Evolutionary conservation across 176 grass and related monocot genomes (phyloP).

Genomic region (Carex pumila): DNA sequence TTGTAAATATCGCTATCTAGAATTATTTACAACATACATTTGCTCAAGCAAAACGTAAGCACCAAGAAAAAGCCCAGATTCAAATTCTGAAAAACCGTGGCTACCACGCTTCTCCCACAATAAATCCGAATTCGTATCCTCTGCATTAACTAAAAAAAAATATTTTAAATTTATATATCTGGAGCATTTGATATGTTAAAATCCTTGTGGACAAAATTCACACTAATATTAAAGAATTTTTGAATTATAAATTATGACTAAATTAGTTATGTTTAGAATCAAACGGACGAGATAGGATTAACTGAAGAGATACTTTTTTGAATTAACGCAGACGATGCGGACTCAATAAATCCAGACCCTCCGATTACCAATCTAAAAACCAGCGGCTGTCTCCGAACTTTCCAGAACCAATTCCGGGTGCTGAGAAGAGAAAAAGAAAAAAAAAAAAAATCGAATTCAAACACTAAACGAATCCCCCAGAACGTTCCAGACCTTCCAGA

Average conservation of each 20-base stretch:
- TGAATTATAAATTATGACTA: no score
- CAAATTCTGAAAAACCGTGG: background rate
- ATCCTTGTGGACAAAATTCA: no score
- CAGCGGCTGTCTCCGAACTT: background rate
- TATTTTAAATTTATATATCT: no score
- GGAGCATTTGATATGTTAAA: no score
- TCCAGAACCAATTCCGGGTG: background rate
- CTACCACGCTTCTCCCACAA: background rate
- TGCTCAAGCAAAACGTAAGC: background rate
- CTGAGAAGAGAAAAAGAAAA: background rate
- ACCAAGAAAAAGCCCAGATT: background rate
- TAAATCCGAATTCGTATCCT: background rate
- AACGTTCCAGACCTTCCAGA: constrained; percentile 7
- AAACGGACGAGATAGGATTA: no score
- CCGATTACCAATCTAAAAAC: background rate
- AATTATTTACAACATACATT: background rate
- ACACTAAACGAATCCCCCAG: background rate
- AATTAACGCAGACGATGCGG: no score
- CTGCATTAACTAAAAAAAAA: no score
- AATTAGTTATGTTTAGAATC: no score
- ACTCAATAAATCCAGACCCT: background rate
- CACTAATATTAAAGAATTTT: no score
- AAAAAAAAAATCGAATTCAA: background rate
- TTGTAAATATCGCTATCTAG: background rate
- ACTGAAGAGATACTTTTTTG: no score